phyloP scores from a whole-genome alignment of 352 stramenopile species.

The Phytophthora sansomeana region DNA sequence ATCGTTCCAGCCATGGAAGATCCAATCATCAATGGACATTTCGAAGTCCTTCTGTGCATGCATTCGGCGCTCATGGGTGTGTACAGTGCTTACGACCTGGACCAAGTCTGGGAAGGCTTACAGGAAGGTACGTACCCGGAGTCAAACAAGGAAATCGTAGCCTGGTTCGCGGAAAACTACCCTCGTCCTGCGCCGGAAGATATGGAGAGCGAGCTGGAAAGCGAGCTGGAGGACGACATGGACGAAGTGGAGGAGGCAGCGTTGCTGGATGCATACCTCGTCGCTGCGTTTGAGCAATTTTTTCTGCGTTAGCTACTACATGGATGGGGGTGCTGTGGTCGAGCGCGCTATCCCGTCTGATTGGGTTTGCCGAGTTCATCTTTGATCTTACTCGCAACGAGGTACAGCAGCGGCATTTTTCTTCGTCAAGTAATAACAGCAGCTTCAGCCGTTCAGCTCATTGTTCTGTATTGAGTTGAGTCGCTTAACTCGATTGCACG shows the following conservation, averaged over 20 bases:
- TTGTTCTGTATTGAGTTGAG: too few relatives aligned
- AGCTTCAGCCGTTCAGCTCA: too few relatives aligned
- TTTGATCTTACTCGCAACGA: too few relatives aligned
- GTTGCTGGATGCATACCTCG: background rate
- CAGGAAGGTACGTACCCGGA: background rate
- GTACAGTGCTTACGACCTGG: background rate
- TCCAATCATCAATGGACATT: background rate
- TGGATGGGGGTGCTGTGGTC: too few relatives aligned
- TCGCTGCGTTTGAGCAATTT: background rate
- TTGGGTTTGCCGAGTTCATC: too few relatives aligned
- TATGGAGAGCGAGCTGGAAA: background rate
- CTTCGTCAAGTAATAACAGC: too few relatives aligned
- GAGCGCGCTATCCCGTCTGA: too few relatives aligned
- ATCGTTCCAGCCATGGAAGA: slow-evolving; percentile 1
- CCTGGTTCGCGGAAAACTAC: slow-evolving; percentile 4
- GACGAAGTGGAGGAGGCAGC: background rate
- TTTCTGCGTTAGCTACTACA: background rate
- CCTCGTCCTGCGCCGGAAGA: background rate
- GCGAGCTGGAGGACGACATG: background rate
- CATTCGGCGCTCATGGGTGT: background rate
- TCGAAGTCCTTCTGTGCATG: background rate
- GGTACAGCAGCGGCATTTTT: too few relatives aligned
- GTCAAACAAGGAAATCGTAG: slow-evolving; percentile 1
- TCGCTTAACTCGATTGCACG: too few relatives aligned
- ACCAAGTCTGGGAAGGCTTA: background rate